Base-by-base conservation (phyloP, 768 basidiomycete species). In the Podaxis sp. region DNA sequence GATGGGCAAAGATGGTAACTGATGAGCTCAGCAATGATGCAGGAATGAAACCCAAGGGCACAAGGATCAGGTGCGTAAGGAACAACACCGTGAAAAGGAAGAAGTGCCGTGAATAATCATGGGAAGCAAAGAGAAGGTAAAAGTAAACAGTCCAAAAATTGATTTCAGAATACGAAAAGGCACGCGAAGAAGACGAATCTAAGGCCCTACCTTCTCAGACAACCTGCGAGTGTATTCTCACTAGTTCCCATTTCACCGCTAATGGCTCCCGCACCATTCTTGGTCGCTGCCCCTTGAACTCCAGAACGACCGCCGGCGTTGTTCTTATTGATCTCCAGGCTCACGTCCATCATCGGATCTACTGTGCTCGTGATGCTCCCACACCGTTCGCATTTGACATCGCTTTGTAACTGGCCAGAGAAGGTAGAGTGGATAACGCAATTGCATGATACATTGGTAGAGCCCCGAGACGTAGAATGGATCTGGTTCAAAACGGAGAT, bases 401-500 rank as follows among this genome's bases (percentile, higher is more conserved):
- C 91, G 64, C 93, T 95, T 65, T 95, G 89, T 2, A 97, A 75
- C 55, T 86, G 81, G 0, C 95, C 96, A 0, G 87, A 86, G 67
- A 98, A 98, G 1, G 92, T 92, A 16, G 86, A 86, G 69, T 98
- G 95, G 32, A 96, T 85, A 67, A 96, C 86, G 68, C 96, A 98
- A 63, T 89, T 91, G 71, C 95, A 96, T 21, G 86, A 84, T 25
- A 89, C 78, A 66, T 89, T 86, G 10, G 88, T 91, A 57, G 85
- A 85, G 1, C 90, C 86, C 40, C 88, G 80, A 10, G 88, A 89
- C 38, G 85, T 90, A 18, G 79, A 77, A 70, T 98, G 95, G 10
- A 97, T 90, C 64, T 93, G 90, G 68, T 95, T 95, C 25, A 98
- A 77, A 0, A 87, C 83, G 16, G 88, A 81, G 28, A 93, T 91